Evolutionary conservation across 805 yeast genomes (phyloP).

Genomic region (Candida endomychidarum): DNA sequence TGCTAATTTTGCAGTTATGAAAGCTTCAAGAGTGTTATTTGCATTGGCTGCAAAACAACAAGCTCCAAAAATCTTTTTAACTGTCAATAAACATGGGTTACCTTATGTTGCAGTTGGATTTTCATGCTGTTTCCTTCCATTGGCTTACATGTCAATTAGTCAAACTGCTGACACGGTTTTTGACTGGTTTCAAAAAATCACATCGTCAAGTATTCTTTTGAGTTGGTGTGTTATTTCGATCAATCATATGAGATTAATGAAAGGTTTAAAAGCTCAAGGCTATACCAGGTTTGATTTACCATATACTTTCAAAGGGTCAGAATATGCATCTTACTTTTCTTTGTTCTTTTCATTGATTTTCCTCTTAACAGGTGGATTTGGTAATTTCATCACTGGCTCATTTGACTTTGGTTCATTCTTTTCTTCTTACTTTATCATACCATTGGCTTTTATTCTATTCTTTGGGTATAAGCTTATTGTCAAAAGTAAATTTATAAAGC

Average conservation of each 20-base stretch:
- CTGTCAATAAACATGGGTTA: constrained; percentile 33
- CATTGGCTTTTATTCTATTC: constrained; percentile 52
- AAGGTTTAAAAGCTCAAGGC: constrained; percentile 20
- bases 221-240: constrained; percentile 58
- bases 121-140: constrained; percentile 31
- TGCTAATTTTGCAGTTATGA: constrained; percentile 29
- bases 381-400: constrained; percentile 53
- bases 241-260: constrained; percentile 61
- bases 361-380: constrained; percentile 66
- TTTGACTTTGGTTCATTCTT: constrained; percentile 58
- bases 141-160: constrained; percentile 40
- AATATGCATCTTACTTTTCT: constrained; percentile 30
- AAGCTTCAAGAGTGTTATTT: constrained; percentile 32
- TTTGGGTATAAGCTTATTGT: constrained; percentile 55
- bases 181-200: constrained; percentile 69
- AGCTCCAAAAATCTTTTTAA: constrained; percentile 37
- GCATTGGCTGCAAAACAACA: constrained; percentile 38
- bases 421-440: constrained; percentile 72
- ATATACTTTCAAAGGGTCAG: constrained; percentile 26
- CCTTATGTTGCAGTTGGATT: constrained; percentile 29
- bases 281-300: constrained; percentile 24
- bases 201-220: constrained; percentile 65
- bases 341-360: constrained; percentile 38
- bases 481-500: constrained; percentile 25
- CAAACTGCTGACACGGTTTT: constrained; percentile 61